Base-by-base conservation (phyloP, 2,329 filamentous ascomycete species). In the Ophiocordyceps unilateralis region DNA sequence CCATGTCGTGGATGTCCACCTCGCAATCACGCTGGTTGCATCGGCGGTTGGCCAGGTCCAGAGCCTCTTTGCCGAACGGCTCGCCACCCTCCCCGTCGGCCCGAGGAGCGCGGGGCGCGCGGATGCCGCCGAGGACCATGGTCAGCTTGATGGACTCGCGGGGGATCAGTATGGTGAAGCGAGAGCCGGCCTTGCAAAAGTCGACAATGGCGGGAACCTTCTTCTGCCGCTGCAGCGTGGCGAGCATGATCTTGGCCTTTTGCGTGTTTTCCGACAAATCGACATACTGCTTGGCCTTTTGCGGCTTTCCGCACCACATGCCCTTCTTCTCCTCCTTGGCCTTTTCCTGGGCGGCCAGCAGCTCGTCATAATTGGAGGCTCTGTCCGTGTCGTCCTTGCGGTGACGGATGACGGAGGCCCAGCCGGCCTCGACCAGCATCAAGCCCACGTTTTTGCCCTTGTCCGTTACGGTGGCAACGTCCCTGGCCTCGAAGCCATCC, bases 11-110 rank as follows among this genome's bases (percentile, higher is more conserved):
- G 19, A 98, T 82, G 53, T 98, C 88, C 45, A 98, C 84, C 62
- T 96, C 89, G 41, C 91, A 88, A 61, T 98, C 91, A 43, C 91
- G 81, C 67, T 98, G 91, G 68, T 87, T 83, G 65, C 83, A 87
- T 45, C 88, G 78, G 54, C 77, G 81, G 63, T 85, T 87, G 41
- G 89, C 88, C 51, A 96, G 79, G 41, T 98, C 89, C 48, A 93
- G 75, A 3, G 89, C 89, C 65, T 98, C 91, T 60, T 93, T 83
- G 21, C 91, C 91, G 52, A 93, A 96, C 1, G 91, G 88, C 65
- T 98, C 91, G 26, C 83, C 83, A 51, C 83, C 91, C 48, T 76
- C 78, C 4, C 82, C 72, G 45, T 82, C 81, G 5, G 69, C 62
- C 44, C 88, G 78, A 12, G 88, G 86, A 38, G 89, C 91, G 50